These are phyloP conservation scores for Penicillium bovifimosum DNA, from an alignment of 495 filamentous ascomycete genomes.

Conservation along the genomic window DNA sequence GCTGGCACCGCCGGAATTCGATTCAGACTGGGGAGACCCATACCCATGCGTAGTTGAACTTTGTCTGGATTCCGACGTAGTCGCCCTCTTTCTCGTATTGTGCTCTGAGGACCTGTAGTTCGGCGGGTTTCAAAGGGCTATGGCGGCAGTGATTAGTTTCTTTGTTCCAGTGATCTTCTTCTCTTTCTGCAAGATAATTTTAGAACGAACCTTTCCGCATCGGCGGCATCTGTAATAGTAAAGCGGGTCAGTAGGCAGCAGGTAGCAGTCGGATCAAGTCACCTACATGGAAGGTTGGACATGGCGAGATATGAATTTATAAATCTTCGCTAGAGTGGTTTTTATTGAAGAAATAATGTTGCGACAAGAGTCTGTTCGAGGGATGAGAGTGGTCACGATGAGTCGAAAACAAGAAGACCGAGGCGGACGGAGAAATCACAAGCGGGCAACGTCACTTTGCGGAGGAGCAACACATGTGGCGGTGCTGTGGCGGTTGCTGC, in stretches of 20 bases:
- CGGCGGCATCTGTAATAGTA: conserved; percentile 72
- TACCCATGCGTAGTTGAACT: conserved; percentile 99
- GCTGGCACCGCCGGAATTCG: background rate
- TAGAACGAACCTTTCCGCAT: conserved; percentile 80
- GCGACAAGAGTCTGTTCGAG: background rate
- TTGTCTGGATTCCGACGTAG: conserved; percentile 94
- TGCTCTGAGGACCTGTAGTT: conserved; percentile 82
- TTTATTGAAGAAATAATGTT: background rate
- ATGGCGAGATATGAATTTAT: conserved; percentile 29
- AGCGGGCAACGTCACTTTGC: conserved; percentile 30
- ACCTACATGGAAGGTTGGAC: conserved; percentile 72
- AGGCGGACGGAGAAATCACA: conserved; percentile 9
- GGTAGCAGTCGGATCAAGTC: conserved; percentile 11
- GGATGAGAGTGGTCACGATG: background rate
- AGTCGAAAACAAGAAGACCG: background rate
- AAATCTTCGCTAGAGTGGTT: background rate
- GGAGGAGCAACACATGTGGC: conserved; percentile 39
- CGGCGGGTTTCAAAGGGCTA: conserved; percentile 80
- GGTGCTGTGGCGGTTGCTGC: conserved; percentile 48
- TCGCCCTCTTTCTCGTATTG: conserved; percentile 97
- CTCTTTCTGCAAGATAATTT: background rate
- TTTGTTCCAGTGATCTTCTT: background rate
- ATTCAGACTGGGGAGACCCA: conserved; percentile 6
- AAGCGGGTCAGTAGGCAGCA: conserved; percentile 16
- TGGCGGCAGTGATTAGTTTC: conserved; percentile 9